Base-by-base conservation (phyloP, 768 basidiomycete genomes). In the Lentinula sp. region DNA sequence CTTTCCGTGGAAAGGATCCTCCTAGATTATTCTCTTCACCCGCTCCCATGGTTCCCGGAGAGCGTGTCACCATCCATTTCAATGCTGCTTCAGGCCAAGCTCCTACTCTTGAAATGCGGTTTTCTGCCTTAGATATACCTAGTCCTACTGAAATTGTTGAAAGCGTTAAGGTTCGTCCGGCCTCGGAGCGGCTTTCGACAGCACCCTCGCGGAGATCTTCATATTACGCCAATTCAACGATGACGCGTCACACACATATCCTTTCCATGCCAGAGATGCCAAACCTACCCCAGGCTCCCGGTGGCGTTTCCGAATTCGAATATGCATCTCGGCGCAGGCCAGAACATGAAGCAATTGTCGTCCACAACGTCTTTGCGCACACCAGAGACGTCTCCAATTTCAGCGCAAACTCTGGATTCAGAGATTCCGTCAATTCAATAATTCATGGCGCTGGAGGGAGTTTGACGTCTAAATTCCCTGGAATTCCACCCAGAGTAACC, bases 401-500 rank as follows among this genome's bases (percentile, higher is more conserved):
- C 10, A 49, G 49, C 9, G 5, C 59, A 23, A n/a, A 45, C 13
- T 58, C 20, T 45, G 33, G 61, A 71, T 65, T 69, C 73, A 61
- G 69, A 71, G n/a, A 71, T 71, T 76, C 78, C 37, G 67, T 70
- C 2, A 80, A 83, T 61, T 77, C 74, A 23, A 62, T 81, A 28
- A 71, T 2, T 18, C 13, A 48, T 37, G 37, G 74, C 65, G 72
- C 77, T 18, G 77, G 86, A 37, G 79, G 77, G 18, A 81, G 83
- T 39, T 72, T 86, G 57, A 77, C 83, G 5, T 63, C 70, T 42
- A 80, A 79, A 69, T 88, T 87, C 71, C 84, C 86, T 41, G 74
- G 71, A 13, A 74, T 80, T 54, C 83, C 82, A 5, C 68, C 73
- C 39, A 69, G 73, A 45, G 64, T 72, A 23, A 67, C 70, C 67